Evolutionary conservation across 2,329 filamentous ascomycete genomes (phyloP).

Genomic region (Dactylellina drechsleri): DNA sequence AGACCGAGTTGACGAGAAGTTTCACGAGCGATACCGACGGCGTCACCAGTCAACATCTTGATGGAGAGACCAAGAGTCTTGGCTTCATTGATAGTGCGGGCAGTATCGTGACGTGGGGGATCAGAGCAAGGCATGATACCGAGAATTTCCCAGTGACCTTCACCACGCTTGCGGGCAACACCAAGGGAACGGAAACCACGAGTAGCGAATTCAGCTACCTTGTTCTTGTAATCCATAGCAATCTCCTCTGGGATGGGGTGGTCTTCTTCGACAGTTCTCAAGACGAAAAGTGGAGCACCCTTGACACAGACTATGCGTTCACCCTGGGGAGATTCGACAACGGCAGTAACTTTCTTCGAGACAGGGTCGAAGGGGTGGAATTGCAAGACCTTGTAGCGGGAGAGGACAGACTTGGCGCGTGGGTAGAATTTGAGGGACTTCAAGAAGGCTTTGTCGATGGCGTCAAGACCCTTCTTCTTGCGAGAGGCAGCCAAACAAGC

Average conservation of each 20-base stretch:
- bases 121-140: conserved; percentile 96
- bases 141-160: conserved; percentile 86
- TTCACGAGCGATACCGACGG: conserved; percentile 90
- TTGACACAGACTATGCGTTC: conserved; percentile 90
- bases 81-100: conserved; percentile 88
- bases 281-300: conserved; percentile 85
- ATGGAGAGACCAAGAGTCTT: conserved; percentile 87
- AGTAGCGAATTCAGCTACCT: conserved; percentile 88
- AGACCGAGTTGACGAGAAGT: conserved; percentile 91
- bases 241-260: conserved; percentile 79
- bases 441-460: conserved; percentile 93
- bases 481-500: conserved; percentile 88
- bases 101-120: conserved; percentile 89
- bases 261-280: conserved; percentile 87
- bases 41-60: conserved; percentile 96
- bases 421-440: conserved; percentile 86
- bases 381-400: conserved; percentile 84
- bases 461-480: conserved; percentile 95
- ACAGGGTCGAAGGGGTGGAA: conserved; percentile 92
- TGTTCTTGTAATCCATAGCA: conserved; percentile 88
- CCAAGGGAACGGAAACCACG: conserved; percentile 94
- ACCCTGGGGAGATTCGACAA: conserved; percentile 84
- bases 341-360: conserved; percentile 88
- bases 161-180: conserved; percentile 87
- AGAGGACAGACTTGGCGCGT: conserved; percentile 79